These are phyloP conservation scores for Saitozyma sp. DNA, from an alignment of 768 basidiomycete genomes.

Conservation along the genomic window DNA sequence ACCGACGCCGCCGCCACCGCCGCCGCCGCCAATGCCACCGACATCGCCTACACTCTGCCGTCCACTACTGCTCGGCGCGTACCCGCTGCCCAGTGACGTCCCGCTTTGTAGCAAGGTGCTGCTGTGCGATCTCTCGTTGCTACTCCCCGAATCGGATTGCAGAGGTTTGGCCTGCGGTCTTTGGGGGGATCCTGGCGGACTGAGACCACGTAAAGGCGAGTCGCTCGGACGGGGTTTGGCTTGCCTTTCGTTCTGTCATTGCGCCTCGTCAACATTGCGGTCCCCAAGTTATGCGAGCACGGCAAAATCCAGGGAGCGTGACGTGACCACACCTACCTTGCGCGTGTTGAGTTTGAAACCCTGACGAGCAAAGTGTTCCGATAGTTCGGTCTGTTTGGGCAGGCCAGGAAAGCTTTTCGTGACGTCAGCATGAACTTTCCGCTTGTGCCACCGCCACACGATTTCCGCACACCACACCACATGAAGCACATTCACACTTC, in stretches of 20 bases:
- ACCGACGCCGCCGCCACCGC: no score
- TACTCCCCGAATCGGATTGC: neutral
- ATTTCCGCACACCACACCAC: no score
- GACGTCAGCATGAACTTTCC: no score
- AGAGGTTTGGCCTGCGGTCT: neutral
- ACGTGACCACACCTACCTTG: slow-evolving; percentile 25
- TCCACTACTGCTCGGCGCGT: no score
- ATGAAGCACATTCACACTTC: no score
- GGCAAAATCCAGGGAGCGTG: neutral
- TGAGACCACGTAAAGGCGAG: neutral
- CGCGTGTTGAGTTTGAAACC: slow-evolving; percentile 48
- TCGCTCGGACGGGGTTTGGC: slow-evolving; percentile 5
- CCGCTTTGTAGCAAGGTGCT: no score
- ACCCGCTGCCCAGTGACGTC: no score
- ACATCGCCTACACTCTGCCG: no score
- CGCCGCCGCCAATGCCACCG: no score
- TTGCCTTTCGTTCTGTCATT: slow-evolving; percentile 15
- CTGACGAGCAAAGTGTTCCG: slow-evolving; percentile 41
- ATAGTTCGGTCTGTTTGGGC: slow-evolving; percentile 37
- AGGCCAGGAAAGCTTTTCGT: slow-evolving; percentile 38
- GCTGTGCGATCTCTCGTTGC: no score
- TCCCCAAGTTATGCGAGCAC: neutral
- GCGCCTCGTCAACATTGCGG: no score
- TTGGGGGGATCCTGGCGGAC: neutral
- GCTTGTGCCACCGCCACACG: no score